Base-by-base conservation (phyloP, 116 monocot genomes). In the Posidonia oceanica region DNA sequence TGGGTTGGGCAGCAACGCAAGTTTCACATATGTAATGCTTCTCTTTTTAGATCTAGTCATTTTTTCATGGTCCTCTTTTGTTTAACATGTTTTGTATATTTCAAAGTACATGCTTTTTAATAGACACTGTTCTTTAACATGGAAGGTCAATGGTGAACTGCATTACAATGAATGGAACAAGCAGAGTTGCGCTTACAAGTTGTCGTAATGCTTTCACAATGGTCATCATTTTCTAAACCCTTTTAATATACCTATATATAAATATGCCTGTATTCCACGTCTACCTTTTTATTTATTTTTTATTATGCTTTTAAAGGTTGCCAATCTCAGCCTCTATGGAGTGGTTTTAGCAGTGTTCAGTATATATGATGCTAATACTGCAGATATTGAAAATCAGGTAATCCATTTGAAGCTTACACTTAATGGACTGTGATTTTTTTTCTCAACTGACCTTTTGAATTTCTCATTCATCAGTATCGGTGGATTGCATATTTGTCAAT, bases 121-220 rank as follows among this genome's bases (percentile, higher is more conserved):
- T 29, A 29, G 29, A 29, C 29, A 29, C 29, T 29, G 29, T 59
- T 66, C 36, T 70, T 75, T 71, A 54, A 39, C 59, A 37, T 18
- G 75, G 54, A 70, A 95, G 95, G 95, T 80, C 95, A 21, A 91
- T 95, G 95, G 95, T 95, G 40, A 95, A 91, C 70, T 87, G 85
- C 78, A 84, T 95, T 42, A 86, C 95, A 52, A 72, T 84, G 71
- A 86, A 95, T 73, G 75, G 76, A 71, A 86, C 86, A 55, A 88
- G 86, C 69, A 83, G 95, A 82, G 95, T 95, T 75, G 71, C 91
- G 16, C 84, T 95, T 69, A 80, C 86, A 61, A 95, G 95, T 44
- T 95, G 95, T 70, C 91, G 95, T n/a, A 95, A 95, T 81, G 95
- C 95, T 54, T 95, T 88, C 75, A 91, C 95, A 36, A 95, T 95